These are phyloP conservation scores for Chlorencoelia australis DNA, from an alignment of 2,329 filamentous ascomycete genomes.

Conservation along the genomic window DNA sequence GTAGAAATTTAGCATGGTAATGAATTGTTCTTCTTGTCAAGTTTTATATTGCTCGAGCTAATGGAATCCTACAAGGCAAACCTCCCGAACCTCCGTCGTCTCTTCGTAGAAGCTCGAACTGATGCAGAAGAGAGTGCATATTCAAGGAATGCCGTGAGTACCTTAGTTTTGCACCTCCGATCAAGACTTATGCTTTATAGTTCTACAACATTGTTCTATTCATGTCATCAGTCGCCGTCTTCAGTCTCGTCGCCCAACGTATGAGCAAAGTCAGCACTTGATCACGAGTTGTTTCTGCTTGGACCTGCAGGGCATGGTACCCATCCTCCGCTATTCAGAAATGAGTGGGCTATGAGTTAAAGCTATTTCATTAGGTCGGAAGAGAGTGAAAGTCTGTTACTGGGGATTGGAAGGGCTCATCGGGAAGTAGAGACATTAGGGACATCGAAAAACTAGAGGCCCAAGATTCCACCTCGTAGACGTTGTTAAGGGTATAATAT, in stretches of 20 bases:
- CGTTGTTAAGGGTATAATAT: too few species aligned
- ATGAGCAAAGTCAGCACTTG: conserved; percentile 35
- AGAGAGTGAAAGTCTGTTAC: too few species aligned
- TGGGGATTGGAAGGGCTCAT: too few species aligned
- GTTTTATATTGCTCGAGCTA: conserved; percentile 4
- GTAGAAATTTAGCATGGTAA: conserved; percentile 16
- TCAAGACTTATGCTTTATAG: conserved; percentile 35
- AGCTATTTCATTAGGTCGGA: too few species aligned
- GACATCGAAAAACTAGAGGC: too few species aligned
- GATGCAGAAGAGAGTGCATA: conserved; percentile 93
- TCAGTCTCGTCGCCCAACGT: conserved; percentile 84
- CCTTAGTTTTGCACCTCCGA: conserved; percentile 4
- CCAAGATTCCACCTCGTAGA: too few species aligned
- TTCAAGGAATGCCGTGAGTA: conserved; percentile 76
- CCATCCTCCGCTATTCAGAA: too few species aligned
- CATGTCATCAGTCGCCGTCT: conserved; percentile 90
- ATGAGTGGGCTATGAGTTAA: too few species aligned
- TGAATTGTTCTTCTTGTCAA: conserved; percentile 1
- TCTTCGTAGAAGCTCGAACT: conserved; percentile 89
- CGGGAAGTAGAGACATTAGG: too few species aligned
- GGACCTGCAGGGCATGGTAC: too few species aligned
- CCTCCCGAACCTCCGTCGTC: conserved; percentile 85
- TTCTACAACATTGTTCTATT: conserved; percentile 98
- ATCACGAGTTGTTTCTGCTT: too few species aligned
- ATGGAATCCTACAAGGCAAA: conserved; percentile 41